Evolutionary conservation across 1,284 basidiomycete species (phyloP).

Genomic region (Pseudomicrostroma phylloplanum): DNA sequence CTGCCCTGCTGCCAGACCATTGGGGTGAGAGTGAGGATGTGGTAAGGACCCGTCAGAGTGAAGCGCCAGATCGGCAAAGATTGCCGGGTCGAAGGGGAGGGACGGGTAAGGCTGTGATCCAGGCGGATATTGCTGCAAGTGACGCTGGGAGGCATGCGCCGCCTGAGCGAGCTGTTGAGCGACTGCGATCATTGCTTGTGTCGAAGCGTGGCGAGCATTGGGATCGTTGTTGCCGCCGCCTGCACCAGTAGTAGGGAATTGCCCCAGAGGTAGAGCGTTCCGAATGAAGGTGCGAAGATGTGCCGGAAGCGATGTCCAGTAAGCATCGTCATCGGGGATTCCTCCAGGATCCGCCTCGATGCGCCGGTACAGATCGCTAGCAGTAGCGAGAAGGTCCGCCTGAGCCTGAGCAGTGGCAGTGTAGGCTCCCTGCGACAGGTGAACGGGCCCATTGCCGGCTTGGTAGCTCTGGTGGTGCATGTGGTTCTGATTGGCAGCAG

Average conservation of each 20-base stretch:
- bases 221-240: conserved; percentile 36
- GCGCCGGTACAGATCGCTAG: conserved; percentile 47
- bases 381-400: conserved; percentile 45
- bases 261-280: conserved; percentile 56
- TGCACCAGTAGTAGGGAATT: conserved; percentile 34
- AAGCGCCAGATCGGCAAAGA: conserved; percentile 45
- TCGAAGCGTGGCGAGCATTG: conserved; percentile 39
- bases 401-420: conserved; percentile 36
- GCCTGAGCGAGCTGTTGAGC: conserved; percentile 50
- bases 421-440: background rate
- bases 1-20: conserved; percentile 20
- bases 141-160: conserved; percentile 45
- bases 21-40: conserved; percentile 37
- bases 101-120: conserved; percentile 33
- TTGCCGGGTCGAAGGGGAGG: conserved; percentile 42
- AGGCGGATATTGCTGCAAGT: conserved; percentile 36
- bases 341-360: conserved; percentile 47
- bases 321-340: conserved; percentile 56
- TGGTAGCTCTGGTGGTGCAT: conserved; percentile 11
- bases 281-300: conserved; percentile 59
- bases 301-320: conserved; percentile 59
- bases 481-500: conserved; percentile 17
- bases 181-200: conserved; percentile 50
- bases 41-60: conserved; percentile 33
- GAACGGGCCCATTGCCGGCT: background rate